Evolutionary conservation across 805 yeast genomes (phyloP), one percentile per base, ranked within the genome.

Genomic region (Lachancea fermentati): DNA sequence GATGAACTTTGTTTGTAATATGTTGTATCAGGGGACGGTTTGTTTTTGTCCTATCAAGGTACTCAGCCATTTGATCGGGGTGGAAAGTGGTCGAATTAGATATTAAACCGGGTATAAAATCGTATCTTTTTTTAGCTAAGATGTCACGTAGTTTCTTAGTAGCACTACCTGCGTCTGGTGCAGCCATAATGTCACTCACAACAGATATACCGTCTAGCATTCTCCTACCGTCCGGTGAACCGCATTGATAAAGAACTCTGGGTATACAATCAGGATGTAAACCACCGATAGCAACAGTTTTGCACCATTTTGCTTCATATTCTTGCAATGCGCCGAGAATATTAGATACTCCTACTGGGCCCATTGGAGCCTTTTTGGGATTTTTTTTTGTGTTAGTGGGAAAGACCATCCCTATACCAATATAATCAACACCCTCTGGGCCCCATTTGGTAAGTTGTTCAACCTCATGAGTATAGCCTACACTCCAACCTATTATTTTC

Each of bases 1-100:
- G 85, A 19, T 85, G 96, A n/a, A 89, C 96, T 41, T 72, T 74
- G 55, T 88, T 88, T 15, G 96, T 88, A 43, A 89, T 81, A 52
- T 88, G 95, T 54, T 89, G 96, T 5, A 86, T 79, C 48, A 88
- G 60, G 95, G 94, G 4, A 67, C 63, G 0, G 48, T 47, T 11
- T 41, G 6, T 4, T 51, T 39, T 11, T 64, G 63, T 32, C 54
- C 53, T 1, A 41, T 26, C 3, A 68, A 49, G 1, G 58, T 36
- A 13, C 32, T 43, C 32, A 4, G 64, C 55, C 2, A 50, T 47
- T 4, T 39, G 35, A 5, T 42, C 37, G 15, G 55, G 29, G 8
- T 8, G 17, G 22, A 18, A 12, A 14, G 13, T 19, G 13, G 32
- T 9, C 2, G 37, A 33, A 13, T 37, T 34, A 9, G 19, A 11